Percentiles rank a stretch among this genome's conserved stretches.
Evolutionary conservation across 495 filamentous ascomycete species (phyloP).

Genomic region (Tuber umbilicatum): DNA sequence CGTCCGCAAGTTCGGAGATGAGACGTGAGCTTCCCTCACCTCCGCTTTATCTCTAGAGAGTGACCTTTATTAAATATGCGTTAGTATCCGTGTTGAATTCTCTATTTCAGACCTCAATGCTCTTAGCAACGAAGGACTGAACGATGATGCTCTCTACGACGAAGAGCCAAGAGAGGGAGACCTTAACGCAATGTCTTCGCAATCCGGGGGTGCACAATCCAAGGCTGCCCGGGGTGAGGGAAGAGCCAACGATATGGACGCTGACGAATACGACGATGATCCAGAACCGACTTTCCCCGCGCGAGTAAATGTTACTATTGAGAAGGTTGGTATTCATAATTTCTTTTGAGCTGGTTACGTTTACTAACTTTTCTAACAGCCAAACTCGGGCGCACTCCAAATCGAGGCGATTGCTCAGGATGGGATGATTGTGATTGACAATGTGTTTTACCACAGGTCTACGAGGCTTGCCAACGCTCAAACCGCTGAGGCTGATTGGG

Average conservation of each 20-base stretch:
- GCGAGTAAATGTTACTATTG: conserved; percentile 76
- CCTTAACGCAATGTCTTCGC: conserved; percentile 42
- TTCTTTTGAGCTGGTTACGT: not conserved
- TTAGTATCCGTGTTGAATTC: conserved; percentile 86
- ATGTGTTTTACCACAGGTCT: conserved; percentile 78
- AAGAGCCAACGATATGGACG: conserved; percentile 23
- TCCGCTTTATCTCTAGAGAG: not conserved
- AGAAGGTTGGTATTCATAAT: conserved; percentile 56
- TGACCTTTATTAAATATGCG: conserved; percentile 22
- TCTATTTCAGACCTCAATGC: conserved; percentile 84
- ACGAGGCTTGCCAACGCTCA: conserved; percentile 60
- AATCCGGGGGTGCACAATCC: conserved; percentile 50
- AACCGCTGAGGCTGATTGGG: conserved; percentile 62
- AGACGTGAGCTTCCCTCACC: conserved; percentile 57
- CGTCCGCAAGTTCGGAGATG: conserved; percentile 73
- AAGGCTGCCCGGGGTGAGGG: conserved; percentile 50
- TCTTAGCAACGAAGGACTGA: conserved; percentile 54
- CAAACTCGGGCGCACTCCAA: conserved; percentile 63
- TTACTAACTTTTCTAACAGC: conserved; percentile 24
- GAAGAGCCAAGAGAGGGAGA: conserved; percentile 41
- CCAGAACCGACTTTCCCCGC: conserved; percentile 64
- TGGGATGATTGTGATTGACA: conserved; percentile 80
- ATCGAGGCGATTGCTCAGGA: conserved; percentile 84
- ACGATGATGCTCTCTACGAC: conserved; percentile 44
- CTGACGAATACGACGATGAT: conserved; percentile 45